Percentiles rank a stretch among this genome's conserved stretches.
These are phyloP conservation scores for Wickerhamiella cacticola DNA, from an alignment of 805 yeast species.

Conservation along the genomic window DNA sequence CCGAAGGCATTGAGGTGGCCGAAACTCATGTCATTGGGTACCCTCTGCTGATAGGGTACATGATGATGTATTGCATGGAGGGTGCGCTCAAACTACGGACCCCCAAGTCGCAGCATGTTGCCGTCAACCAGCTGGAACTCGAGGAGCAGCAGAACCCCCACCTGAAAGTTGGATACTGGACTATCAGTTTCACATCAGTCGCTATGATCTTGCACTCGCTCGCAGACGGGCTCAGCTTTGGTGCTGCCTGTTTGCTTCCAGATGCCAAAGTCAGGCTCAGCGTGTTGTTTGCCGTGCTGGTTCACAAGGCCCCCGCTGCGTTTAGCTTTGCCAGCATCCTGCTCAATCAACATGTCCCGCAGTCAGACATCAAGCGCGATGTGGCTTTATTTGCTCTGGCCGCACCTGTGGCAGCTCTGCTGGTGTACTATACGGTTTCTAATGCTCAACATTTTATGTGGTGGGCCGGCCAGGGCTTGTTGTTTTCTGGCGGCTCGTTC, in stretches of 20 bases:
- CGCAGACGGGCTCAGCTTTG: constrained; percentile 64
- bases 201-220: constrained; percentile 56
- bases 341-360: constrained; percentile 27
- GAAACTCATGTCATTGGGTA: constrained; percentile 33
- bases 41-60: constrained; percentile 42
- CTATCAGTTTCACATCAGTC: constrained; percentile 32
- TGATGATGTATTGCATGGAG: constrained; percentile 42
- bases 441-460: constrained; percentile 19
- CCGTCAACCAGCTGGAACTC: constrained; percentile 8
- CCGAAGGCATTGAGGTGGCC: constrained; percentile 47
- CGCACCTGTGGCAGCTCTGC: constrained; percentile 51
- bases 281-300: constrained; percentile 47
- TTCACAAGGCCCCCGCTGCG: constrained; percentile 67
- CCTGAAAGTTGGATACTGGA: constrained; percentile 1
- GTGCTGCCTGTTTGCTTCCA: constrained; percentile 40
- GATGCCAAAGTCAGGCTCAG: constrained; percentile 32
- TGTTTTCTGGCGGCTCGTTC: constrained; percentile 64
- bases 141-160: background rate
- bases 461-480: constrained; percentile 39
- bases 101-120: background rate
- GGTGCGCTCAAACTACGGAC: constrained; percentile 24
- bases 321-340: constrained; percentile 53
- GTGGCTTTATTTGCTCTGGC: constrained; percentile 42
- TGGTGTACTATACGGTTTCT: constrained; percentile 35
- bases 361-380: constrained; percentile 34